Evolutionary conservation across 148 eudicot genomes (phyloP).

Genomic region (Agrostemma githago): DNA sequence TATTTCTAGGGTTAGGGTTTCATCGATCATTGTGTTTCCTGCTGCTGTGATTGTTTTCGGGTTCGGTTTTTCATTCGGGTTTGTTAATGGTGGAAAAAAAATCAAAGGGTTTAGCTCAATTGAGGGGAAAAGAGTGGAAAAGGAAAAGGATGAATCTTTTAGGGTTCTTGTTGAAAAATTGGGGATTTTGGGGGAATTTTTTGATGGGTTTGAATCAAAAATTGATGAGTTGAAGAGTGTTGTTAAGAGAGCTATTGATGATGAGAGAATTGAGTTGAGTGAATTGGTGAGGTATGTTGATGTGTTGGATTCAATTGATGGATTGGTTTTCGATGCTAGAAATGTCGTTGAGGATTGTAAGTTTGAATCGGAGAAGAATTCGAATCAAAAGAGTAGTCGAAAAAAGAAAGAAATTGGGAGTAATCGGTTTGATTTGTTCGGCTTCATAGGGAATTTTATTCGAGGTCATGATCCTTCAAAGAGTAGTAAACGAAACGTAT

Average conservation of each 20-base stretch:
- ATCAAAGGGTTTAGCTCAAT: slow-evolving; percentile 30
- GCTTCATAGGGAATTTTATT: slow-evolving; percentile 34
- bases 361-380: slow-evolving; percentile 37
- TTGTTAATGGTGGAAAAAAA: slow-evolving; percentile 45
- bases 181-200: slow-evolving; percentile 37
- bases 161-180: slow-evolving; percentile 42
- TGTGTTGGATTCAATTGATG: slow-evolving; percentile 43
- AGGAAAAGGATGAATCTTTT: slow-evolving; percentile 33
- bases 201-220: slow-evolving; percentile 46
- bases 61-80: slow-evolving; percentile 76
- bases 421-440: slow-evolving; percentile 42
- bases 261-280: slow-evolving; percentile 44
- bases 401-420: slow-evolving; percentile 41
- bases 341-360: slow-evolving; percentile 46
- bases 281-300: slow-evolving; percentile 63
- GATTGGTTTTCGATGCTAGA: slow-evolving; percentile 38
- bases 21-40: slow-evolving; percentile 72
- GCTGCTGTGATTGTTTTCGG: slow-evolving; percentile 75
- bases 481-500: slow-evolving; percentile 36
- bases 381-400: slow-evolving; percentile 21
- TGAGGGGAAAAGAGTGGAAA: slow-evolving; percentile 30
- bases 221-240: slow-evolving; percentile 43
- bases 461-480: slow-evolving; percentile 28
- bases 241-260: slow-evolving; percentile 43
- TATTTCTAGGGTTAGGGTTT: slow-evolving; percentile 78